Evolutionary conservation across 768 basidiomycete genomes (phyloP), one percentile per base, ranked within the genome.

Genomic region (Harrya chromipes): DNA sequence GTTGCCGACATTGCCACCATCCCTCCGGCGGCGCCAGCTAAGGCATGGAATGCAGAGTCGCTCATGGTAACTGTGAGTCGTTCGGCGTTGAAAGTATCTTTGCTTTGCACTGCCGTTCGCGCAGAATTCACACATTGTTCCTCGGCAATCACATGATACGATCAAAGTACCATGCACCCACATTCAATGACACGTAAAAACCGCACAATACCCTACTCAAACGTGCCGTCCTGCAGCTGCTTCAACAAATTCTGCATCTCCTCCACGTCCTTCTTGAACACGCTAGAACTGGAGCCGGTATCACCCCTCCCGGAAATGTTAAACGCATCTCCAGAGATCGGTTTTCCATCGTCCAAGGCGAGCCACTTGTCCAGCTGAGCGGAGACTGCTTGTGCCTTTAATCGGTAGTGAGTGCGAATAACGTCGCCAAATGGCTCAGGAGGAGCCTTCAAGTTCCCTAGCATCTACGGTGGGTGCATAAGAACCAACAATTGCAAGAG

Each of bases 11-110:
- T 97, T 20, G 95, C 92, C 7, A 81, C 67, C 60, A 95, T 86
- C 21, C 95, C 95, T 41, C 92, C 94, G 1, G 85, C 81, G 16
- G 93, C 92, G 12, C 97, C 97, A 16, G 94, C 90, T 12, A 89
- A 61, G 33, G 94, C 81, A 59, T 97, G 93, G 24, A 97, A 86
- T 13, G 83, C 70, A 41, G 90, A 91, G 69, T 97, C 90, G 52
- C 76, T 80, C 80, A 84, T 82, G 38, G n/a, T n/a, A n/a, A 43
- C 66, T 42, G 36, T 29, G 4, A 29, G 10, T 29, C 29, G 29
- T 29, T 29, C 29, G 23, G 21, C 38, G 26, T 23, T 13, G 11
- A 8, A 20, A 14, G 17, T 33, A 33, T 33, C 33, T 33, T 33
- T 33, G 10, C 29, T 11, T 13, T 29, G 29, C 29, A 29, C 29